Evolutionary conservation across 148 eudicot species (phyloP), one percentile per base, ranked within the genome.

Genomic region (Silene latifolia): DNA sequence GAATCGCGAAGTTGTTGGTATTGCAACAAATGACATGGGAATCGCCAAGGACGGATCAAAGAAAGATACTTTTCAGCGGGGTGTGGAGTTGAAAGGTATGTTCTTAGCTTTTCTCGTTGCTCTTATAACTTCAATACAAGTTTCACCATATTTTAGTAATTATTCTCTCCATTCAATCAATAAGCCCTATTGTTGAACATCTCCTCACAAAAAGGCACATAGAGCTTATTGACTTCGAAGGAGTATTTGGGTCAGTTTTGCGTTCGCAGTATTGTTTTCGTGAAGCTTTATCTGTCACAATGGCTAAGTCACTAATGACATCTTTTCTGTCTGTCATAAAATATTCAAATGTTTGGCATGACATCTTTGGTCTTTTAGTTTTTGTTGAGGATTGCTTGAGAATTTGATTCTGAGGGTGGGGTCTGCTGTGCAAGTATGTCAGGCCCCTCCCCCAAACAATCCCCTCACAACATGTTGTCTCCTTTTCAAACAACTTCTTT

Each of bases 1-100:
- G 59, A 75, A 65, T 59, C 79, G 86, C 74, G 88, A 89, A 72
- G 98, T 94, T 78, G 81, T 83, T 76, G 98, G 98, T 23, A 82
- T 94, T 79, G 97, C 98, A 25, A 94, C 98, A 51, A 94, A 90
- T 86, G 97, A 94, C 71, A 90, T 94, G 97, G 98, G 98, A 77
- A 76, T 92, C 17, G 85, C 91, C 63, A 94, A 92, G 84, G 89
- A 89, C 80, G 92, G 98, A 62, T 83, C 93, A 74, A 85, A 67
- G 76, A 94, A 89, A 76, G 91, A 91, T 64, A 92, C 61, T 70
- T 94, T 87, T 82, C 98, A 94, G 85, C 96, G 82, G 74, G 98
- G 98, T 71, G 98, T 94, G 67, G 97, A 91, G 84, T 72, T 94
- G 75, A 92, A 88, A 84, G 97, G 98, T 63, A 81, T 54, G 85